Evolutionary conservation across 179 eudicot species (phyloP), one percentile per base, ranked within the genome.

Genomic region (Beta corolliflora): DNA sequence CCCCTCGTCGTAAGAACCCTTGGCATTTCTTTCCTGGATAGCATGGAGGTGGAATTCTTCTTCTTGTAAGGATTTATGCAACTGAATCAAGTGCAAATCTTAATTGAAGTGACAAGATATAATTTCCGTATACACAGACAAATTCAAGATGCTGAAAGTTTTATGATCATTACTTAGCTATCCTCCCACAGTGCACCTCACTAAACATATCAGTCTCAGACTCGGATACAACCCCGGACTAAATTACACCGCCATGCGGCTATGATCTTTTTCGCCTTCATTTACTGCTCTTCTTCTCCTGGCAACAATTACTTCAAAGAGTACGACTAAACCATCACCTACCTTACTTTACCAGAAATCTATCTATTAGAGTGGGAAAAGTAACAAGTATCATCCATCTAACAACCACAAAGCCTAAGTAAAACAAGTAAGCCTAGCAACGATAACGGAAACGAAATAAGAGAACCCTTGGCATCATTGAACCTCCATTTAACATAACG

Each of bases 401-500:
- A 48, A 9, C 60, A 31, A 52, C 73, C 73, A 80, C 63, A 66
- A n/a, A 66, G 48, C 80, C 80, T 77, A 76, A 19, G 36, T 10
- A 48, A 48, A 77, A 55, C 73, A 71, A 80, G 10, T 72, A 73
- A 68, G n/a, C 25, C 67, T 45, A 72, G 12, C 44, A 59, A 76
- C 9, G 29, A 25, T 21, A 50, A 60, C 53, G 50, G n/a, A n/a
- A 77, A 64, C 18, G n/a, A 10, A 52, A 53, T 50, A 76, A 52
- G 81, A 73, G 76, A 71, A 9, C 77, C 64, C 68, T 41, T 14
- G 75, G 75, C 73, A 68, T 74, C 80, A 72, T 77, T 81, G 46
- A 84, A 76, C 81, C 77, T 77, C n/a, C 79, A 81, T 77, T 64
- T 66, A 31, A 81, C 84, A 74, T 19, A 25, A 46, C 9, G 15